These are phyloP conservation scores for Solanum paucissectum DNA, from an alignment of 257 asterid genomes.

Conservation along the genomic window DNA sequence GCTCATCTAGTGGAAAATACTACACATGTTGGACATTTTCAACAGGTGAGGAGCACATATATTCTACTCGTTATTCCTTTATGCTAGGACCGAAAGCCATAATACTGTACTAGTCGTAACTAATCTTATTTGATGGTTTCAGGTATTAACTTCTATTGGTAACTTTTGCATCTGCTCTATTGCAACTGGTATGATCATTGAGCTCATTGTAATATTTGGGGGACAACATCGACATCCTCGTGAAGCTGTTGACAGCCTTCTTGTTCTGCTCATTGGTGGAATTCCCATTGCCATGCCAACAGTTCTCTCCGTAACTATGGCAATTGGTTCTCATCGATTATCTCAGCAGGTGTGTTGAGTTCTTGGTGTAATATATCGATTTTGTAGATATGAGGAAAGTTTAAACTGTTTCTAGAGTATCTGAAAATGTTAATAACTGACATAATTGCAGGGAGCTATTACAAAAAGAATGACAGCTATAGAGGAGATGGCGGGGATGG, in stretches of 20 bases:
- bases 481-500: conserved; percentile 43
- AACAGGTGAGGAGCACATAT: conserved; percentile 8
- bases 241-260: conserved; percentile 24
- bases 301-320: conserved; percentile 33
- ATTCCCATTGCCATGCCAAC: conserved; percentile 39
- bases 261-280: conserved; percentile 29
- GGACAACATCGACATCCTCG: conserved; percentile 9
- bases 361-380: background rate
- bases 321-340: conserved; percentile 29
- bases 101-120: background rate
- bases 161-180: conserved; percentile 37
- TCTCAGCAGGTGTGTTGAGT: conserved; percentile 21
- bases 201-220: conserved; percentile 17
- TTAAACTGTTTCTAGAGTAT: background rate
- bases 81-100: background rate
- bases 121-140: background rate
- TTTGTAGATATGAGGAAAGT: background rate
- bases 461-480: conserved; percentile 35
- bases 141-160: conserved; percentile 30
- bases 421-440: background rate
- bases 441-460: conserved; percentile 25
- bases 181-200: conserved; percentile 25
- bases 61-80: background rate
- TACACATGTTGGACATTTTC: conserved; percentile 29
- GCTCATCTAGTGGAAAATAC: conserved; percentile 34